A percentile compares a stretch with the other conserved stretches of the same genome.
Conservation (phyloP, 257 asterid genomes). For the Cruciata laevipes region DNA sequence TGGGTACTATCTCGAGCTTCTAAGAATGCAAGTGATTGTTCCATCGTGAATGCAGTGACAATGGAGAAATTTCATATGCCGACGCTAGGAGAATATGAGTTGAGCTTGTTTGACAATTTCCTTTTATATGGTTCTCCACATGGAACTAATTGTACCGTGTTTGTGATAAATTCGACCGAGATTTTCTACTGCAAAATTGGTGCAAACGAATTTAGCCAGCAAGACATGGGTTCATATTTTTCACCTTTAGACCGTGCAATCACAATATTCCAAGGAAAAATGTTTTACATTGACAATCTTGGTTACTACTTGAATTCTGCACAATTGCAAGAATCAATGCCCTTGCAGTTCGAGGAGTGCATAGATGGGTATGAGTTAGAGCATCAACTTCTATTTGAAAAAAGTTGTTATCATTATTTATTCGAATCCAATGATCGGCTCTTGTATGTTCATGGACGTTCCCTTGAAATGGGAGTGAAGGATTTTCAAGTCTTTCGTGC, state of each 20-base stretch:
- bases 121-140: background rate
- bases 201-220: background rate
- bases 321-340: background rate
- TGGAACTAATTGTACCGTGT: background rate
- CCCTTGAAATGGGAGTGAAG: background rate
- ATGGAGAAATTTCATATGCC: background rate
- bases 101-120: background rate
- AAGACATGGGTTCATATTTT: background rate
- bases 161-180: background rate
- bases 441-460: background rate
- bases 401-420: background rate
- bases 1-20: background rate
- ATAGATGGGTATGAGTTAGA: background rate
- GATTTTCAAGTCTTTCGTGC: background rate
- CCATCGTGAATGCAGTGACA: background rate
- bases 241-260: too few relatives aligned
- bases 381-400: background rate
- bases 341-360: background rate
- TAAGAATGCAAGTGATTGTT: background rate
- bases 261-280: background rate
- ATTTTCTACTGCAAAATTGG: background rate
- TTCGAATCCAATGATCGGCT: background rate
- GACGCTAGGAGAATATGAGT: background rate
- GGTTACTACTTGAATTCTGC: background rate
- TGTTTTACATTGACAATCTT: background rate